Percentiles rank a stretch among this genome's conserved stretches.
These are phyloP conservation scores for Mucor lusitanicus DNA, from an alignment of 371 early-diverging fungal species.

Conservation along the genomic window DNA sequence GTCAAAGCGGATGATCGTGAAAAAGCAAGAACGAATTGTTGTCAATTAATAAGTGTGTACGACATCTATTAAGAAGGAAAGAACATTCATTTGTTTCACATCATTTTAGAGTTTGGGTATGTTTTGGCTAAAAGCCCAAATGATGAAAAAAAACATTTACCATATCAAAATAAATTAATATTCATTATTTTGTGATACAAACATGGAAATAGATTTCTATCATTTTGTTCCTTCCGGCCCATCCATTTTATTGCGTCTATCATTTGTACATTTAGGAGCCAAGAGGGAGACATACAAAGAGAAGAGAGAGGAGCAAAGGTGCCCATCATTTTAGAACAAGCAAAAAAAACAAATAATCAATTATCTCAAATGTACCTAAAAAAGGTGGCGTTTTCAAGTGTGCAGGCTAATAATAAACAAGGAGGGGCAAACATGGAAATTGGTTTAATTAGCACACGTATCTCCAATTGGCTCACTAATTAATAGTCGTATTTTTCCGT, in stretches of 20 bases:
- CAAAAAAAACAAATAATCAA: not conserved
- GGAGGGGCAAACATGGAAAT: not conserved
- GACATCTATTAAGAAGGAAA: not conserved
- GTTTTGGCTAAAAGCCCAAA: not conserved
- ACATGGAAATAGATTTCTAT: not conserved
- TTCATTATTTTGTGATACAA: not conserved
- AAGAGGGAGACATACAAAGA: not conserved
- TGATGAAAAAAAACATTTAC: slow-evolving; percentile 1
- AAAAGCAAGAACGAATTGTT: not conserved
- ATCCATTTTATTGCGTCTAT: not conserved
- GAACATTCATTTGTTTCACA: not conserved
- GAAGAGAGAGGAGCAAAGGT: not conserved
- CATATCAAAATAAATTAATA: not conserved
- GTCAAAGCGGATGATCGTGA: not conserved
- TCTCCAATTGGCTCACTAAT: not conserved
- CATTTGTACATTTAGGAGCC: not conserved
- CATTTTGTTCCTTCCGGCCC: not conserved
- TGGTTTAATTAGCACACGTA: slow-evolving; percentile 1
- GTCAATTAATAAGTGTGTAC: not conserved
- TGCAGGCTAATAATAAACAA: not conserved
- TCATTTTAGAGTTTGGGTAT: not conserved
- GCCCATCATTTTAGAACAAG: not conserved
- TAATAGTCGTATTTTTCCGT: slow-evolving; percentile 1
- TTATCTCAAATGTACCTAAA: not conserved
- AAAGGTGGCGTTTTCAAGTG: not conserved